Percentiles rank a stretch among this genome's conserved stretches.
These are phyloP conservation scores for Marasmius fiardii DNA, from an alignment of 1,284 basidiomycete genomes.

Conservation along the genomic window DNA sequence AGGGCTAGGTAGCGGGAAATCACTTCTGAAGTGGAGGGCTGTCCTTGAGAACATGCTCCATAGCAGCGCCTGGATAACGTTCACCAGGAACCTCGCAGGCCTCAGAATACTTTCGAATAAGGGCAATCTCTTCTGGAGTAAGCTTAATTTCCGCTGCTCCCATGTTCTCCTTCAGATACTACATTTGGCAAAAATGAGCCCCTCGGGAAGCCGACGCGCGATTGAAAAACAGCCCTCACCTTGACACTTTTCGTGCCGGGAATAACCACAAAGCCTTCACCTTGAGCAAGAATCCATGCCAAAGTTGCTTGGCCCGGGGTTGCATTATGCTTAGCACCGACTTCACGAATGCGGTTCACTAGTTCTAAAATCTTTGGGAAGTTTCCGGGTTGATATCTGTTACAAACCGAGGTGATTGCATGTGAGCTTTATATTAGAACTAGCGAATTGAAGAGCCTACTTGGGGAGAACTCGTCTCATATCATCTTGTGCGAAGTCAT, in stretches of 20 bases:
- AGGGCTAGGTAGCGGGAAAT: too few relatives aligned
- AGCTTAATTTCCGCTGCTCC: constrained; percentile 13
- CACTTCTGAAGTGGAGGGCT: constrained; percentile 7
- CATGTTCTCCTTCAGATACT: constrained; percentile 21
- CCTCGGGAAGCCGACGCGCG: neutral
- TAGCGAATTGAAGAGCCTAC: constrained; percentile 18
- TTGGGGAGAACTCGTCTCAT: constrained; percentile 33
- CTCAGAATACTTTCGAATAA: constrained; percentile 15
- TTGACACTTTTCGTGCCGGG: constrained; percentile 30
- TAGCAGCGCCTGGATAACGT: constrained; percentile 6
- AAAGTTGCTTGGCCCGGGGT: constrained; percentile 42
- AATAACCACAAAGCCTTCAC: constrained; percentile 37
- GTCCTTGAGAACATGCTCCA: neutral
- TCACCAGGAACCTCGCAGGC: constrained; percentile 12
- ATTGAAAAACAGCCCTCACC: neutral
- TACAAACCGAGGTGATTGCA: too few relatives aligned
- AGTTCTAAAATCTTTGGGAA: constrained; percentile 41
- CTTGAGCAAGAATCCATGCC: constrained; percentile 44
- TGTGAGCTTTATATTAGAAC: neutral
- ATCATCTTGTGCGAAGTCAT: constrained; percentile 52
- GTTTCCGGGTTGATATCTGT: constrained; percentile 30
- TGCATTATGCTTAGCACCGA: constrained; percentile 31
- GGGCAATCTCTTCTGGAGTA: constrained; percentile 13
- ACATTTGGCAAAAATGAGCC: neutral
- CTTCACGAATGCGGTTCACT: constrained; percentile 30